Conservation (phyloP, 2,329 filamentous ascomycete genomes). For the Plectosphaerella sp. region DNA sequence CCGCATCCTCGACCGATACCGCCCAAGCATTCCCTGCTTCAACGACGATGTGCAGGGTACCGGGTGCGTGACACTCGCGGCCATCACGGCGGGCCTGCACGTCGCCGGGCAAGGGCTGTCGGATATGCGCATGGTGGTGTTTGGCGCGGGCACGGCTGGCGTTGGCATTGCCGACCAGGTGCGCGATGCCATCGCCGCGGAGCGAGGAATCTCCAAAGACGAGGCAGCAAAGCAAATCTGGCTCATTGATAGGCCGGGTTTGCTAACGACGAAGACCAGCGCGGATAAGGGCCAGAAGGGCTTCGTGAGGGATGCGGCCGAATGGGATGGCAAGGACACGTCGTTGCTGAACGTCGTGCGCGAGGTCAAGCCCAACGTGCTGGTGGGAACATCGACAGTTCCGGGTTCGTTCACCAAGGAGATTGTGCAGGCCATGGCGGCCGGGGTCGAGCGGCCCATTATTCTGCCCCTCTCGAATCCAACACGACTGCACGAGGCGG, state of each 20-base stretch:
- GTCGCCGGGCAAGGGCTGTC: conserved; percentile 61
- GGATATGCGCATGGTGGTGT: conserved; percentile 70
- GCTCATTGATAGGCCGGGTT: conserved; percentile 77
- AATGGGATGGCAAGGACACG: conserved; percentile 57
- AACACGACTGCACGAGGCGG: conserved; percentile 77
- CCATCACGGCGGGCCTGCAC: conserved; percentile 71
- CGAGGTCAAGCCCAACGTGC: conserved; percentile 70
- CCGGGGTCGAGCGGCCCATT: conserved; percentile 67
- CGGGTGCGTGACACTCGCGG: conserved; percentile 80
- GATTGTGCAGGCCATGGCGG: conserved; percentile 70
- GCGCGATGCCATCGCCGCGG: conserved; percentile 69
- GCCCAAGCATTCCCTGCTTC: conserved; percentile 73
- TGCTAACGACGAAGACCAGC: conserved; percentile 61
- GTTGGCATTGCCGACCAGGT: conserved; percentile 85
- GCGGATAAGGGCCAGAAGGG: conserved; percentile 62
- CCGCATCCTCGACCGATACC: conserved; percentile 71
- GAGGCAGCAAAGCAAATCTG: conserved; percentile 79
- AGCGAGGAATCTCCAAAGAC: conserved; percentile 61
- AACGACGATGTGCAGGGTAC: conserved; percentile 91
- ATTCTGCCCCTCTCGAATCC: conserved; percentile 83
- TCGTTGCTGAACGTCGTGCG: conserved; percentile 64
- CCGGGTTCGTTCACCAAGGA: conserved; percentile 73
- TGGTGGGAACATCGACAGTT: conserved; percentile 80
- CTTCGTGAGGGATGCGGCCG: conserved; percentile 60
- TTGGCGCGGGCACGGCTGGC: conserved; percentile 77